Conservation (phyloP, 164 flowering plant species). For the Nymphaea colorata region DNA sequence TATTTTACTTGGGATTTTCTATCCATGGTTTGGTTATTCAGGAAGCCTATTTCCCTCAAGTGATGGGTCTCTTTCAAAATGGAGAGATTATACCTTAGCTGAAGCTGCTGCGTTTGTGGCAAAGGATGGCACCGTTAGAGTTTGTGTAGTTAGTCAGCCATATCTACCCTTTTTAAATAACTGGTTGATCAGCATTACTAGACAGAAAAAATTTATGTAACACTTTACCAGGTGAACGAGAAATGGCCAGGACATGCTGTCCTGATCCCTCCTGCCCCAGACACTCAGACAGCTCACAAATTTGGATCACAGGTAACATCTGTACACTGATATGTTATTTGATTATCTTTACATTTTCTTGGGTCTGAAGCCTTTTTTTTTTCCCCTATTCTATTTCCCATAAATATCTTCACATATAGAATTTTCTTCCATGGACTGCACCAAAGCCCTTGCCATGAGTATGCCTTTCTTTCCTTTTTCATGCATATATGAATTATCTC, state of each 20-base stretch:
- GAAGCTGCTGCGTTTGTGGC: conserved; percentile 70
- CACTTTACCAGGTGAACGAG: conserved; percentile 67
- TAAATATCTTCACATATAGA: too few species aligned
- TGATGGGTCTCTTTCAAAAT: conserved; percentile 26
- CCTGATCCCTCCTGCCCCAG: conserved; percentile 77
- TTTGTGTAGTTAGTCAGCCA: conserved; percentile 89
- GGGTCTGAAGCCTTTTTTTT: too few species aligned
- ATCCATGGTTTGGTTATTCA: conserved; percentile 33
- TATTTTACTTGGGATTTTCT: conserved; percentile 43
- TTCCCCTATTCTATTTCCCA: too few species aligned
- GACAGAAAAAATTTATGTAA: conserved; percentile 74
- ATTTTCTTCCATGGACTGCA: too few species aligned
- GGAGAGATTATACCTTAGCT: conserved; percentile 62
- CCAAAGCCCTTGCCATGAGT: too few species aligned
- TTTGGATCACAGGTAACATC: conserved; percentile 77
- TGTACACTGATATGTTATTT: too few species aligned
- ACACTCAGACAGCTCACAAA: conserved; percentile 73
- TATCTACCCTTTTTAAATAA: conserved; percentile 83
- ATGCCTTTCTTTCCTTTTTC: too few species aligned
- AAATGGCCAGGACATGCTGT: conserved; percentile 99
- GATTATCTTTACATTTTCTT: too few species aligned
- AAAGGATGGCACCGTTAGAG: conserved; percentile 65
- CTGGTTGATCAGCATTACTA: conserved; percentile 83
- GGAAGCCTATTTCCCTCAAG: conserved; percentile 12
- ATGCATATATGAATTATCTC: too few species aligned